phyloP scores from a whole-genome alignment of 2,329 filamentous ascomycete species.

The Monilinia fructicola region DNA sequence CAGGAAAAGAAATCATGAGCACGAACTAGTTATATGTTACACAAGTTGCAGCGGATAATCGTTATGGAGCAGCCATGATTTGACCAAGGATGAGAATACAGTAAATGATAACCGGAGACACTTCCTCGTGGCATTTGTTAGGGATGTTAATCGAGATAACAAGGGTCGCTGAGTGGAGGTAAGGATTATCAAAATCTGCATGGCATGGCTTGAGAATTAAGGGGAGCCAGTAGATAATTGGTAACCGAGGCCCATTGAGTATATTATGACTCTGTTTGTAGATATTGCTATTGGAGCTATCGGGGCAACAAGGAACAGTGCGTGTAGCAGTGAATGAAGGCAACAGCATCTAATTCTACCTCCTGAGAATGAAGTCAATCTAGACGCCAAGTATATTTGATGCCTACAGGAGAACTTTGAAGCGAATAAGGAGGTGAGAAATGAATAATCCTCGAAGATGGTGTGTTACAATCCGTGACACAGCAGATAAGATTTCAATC shows the following conservation, averaged over 20 bases:
- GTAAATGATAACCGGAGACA: conserved; percentile 10
- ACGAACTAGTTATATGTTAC: conserved; percentile 1
- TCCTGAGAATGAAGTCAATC: not conserved
- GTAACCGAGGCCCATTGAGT: conserved; percentile 1
- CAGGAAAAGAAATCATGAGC: not conserved
- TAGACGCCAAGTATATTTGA: not conserved
- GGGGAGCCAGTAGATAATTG: conserved; percentile 10
- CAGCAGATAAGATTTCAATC: not conserved
- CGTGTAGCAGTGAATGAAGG: not conserved
- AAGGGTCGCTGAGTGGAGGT: conserved; percentile 13
- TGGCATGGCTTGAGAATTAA: not conserved
- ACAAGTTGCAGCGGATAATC: conserved; percentile 18
- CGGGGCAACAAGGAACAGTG: not conserved
- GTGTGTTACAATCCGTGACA: not conserved
- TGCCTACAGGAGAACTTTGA: not conserved
- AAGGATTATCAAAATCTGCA: conserved; percentile 9
- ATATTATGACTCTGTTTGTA: not conserved
- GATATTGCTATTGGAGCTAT: not conserved
- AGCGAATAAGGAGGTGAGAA: conserved; percentile 1
- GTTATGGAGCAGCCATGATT: conserved; percentile 9
- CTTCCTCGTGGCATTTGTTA: conserved; percentile 23
- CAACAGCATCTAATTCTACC: not conserved
- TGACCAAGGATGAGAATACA: conserved; percentile 18
- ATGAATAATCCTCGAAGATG: not conserved
- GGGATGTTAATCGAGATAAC: conserved; percentile 14